Base-by-base conservation (phyloP, 306 rosid species). In the Arachis stenosperma region DNA sequence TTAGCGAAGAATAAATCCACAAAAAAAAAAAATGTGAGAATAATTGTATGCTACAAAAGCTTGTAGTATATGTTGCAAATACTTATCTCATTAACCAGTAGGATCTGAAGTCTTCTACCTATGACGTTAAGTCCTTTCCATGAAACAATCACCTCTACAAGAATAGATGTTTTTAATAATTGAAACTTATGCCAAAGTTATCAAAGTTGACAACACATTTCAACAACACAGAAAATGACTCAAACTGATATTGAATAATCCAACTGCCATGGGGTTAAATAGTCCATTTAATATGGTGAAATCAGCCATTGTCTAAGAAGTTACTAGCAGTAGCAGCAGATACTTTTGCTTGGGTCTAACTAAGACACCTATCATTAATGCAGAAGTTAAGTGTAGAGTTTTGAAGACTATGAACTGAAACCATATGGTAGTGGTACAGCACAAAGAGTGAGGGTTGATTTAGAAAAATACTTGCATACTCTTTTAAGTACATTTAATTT, bases 121-220 rank as follows among this genome's bases (percentile, higher is more conserved):
- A 43, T 43, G 13, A 44, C 29, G 56, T 15, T 29, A 29, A 65
- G 47, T 44, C 57, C n/a, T 60, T 72, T 48, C 69, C 60, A 14
- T 58, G 14, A 58, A 37, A 29, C 14, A n/a, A 65, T 58, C 37
- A 6, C 67, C 8, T 10, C 6, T 42, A 57, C 36, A 44, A 30
- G 43, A 44, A 44, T 46, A 46, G 9, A 11, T 33, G 7, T 6
- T 42, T 42, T 42, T 42, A 42, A 58, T 5, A 55, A 52, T 33
- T 36, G 41, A 54, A 54, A 40, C 39, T 52, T 47, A 69, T 52
- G 36, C 36, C 74, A 53, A 5, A n/a, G 30, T 37, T 39, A 54
- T 69, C 40, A 43, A 5, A 44, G 63, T 69, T 40, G 22, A 70
- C 51, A 55, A 54, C 13, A 22, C 74, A 55, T 55, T 61, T 51